Evolutionary conservation across 345 rosid species (phyloP).

Genomic region (Firmiana major): DNA sequence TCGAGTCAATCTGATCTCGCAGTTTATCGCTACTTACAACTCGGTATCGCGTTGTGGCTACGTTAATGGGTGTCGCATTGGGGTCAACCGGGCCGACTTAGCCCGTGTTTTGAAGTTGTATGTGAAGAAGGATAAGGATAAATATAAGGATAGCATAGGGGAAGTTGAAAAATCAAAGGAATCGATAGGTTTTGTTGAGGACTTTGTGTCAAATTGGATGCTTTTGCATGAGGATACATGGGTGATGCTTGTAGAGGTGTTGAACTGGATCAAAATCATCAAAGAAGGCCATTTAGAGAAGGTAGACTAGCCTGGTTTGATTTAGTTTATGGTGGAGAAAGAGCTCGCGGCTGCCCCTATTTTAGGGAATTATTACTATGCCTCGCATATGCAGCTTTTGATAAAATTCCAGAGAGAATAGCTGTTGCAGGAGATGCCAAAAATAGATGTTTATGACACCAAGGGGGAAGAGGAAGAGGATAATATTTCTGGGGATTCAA

Average conservation of each 20-base stretch:
- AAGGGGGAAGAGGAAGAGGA: conserved; percentile 34
- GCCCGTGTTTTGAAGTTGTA: conserved; percentile 74
- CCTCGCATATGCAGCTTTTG: conserved; percentile 78
- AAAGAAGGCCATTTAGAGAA: conserved; percentile 63
- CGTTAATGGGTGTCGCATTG: conserved; percentile 54
- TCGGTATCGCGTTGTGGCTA: conserved; percentile 41
- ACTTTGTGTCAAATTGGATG: conserved; percentile 62
- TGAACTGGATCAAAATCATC: conserved; percentile 39
- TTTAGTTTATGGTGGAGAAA: conserved; percentile 88
- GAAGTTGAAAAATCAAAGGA: conserved; percentile 44
- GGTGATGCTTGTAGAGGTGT: conserved; percentile 60
- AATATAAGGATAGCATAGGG: conserved; percentile 13
- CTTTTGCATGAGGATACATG: conserved; percentile 76
- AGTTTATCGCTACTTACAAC: conserved; percentile 55
- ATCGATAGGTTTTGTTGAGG: conserved; percentile 44
- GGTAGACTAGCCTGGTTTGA: conserved; percentile 65
- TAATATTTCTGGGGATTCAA: conserved; percentile 19
- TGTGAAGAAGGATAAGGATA: conserved; percentile 40
- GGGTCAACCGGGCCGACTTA: conserved; percentile 69
- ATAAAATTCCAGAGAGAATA: conserved; percentile 48
- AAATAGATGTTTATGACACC: conserved; percentile 30
- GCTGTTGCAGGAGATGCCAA: conserved; percentile 29
- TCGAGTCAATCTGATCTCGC: conserved; percentile 51
- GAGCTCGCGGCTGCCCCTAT: conserved; percentile 45
- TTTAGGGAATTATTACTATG: conserved; percentile 66